These are phyloP conservation scores for Chrysanthemum seticuspe DNA, from an alignment of 129 eudicot genomes.

Conservation along the genomic window DNA sequence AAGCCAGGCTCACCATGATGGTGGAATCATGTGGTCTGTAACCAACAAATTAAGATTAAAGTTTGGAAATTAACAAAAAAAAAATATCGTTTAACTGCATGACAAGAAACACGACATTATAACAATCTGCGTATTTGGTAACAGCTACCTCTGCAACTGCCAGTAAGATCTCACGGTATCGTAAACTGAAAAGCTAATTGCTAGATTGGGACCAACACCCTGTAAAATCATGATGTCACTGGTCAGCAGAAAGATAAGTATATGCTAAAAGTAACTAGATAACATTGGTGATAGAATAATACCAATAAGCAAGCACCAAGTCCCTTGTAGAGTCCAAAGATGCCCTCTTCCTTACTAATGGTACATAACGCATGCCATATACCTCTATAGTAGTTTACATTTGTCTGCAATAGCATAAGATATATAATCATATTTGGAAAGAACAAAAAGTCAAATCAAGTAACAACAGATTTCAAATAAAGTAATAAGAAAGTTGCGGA, in stretches of 20 bases:
- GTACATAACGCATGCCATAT: slow-evolving; percentile 77
- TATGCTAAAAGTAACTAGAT: neutral
- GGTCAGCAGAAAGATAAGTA: neutral
- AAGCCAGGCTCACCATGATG: slow-evolving; percentile 79
- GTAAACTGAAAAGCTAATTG: slow-evolving; percentile 92
- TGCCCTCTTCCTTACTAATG: slow-evolving; percentile 79
- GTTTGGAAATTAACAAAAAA: slow-evolving; percentile 8
- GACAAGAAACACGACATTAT: no score
- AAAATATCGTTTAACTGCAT: neutral
- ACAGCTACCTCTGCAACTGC: slow-evolving; percentile 61
- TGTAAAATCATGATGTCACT: slow-evolving; percentile 27
- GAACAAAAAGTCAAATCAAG: slow-evolving; percentile 10
- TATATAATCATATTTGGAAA: neutral
- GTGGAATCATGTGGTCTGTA: slow-evolving; percentile 83
- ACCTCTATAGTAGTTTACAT: slow-evolving; percentile 75
- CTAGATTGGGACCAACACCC: slow-evolving; percentile 98
- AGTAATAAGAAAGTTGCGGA: neutral
- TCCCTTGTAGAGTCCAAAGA: slow-evolving; percentile 85
- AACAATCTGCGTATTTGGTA: no score
- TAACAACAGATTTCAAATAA: neutral
- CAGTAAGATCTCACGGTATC: slow-evolving; percentile 74
- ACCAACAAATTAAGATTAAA: slow-evolving; percentile 5
- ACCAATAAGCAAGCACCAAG: slow-evolving; percentile 93
- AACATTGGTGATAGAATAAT: slow-evolving; percentile 21
- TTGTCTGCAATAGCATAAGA: slow-evolving; percentile 54